Evolutionary conservation across 2,329 filamentous ascomycete genomes (phyloP), one percentile per base, ranked within the genome.

Genomic region (Fusarium metavorans): DNA sequence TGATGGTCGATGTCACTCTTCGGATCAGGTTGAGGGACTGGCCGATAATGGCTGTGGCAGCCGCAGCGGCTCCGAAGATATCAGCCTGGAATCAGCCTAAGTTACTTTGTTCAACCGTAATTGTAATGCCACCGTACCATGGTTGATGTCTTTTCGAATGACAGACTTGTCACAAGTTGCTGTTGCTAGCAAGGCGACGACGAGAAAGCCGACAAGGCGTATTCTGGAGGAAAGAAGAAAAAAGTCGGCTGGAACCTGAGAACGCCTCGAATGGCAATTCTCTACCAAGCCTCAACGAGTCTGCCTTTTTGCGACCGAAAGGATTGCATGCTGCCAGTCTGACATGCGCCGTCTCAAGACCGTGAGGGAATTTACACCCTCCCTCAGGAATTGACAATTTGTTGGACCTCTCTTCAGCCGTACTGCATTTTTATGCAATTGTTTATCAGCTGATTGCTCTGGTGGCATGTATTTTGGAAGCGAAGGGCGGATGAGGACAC

Each of bases 21-120:
- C 48, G 48, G 23, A 67, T 67, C 3, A 67, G 23, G 14, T 32
- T 37, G 30, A 67, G 41, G 4, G 64, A 67, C 20, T 67, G 58
- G 32, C 54, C 45, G 11, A 67, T 67, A 10, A 37, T 56, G 20
- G 64, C 59, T 23, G 58, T 56, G 3, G 48, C 59, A 3, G 58
- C 59, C 14, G 59, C 59, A 6, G 35, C 7, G 8, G 64, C 64
- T 43, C 64, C 64, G 18, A 66, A 18, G 14, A 27, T n/a, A 10
- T 66, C 64, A 23, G 41, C 34, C 64, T 66, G 57, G 20, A 43
- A 43, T 13, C 23, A 20, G 13, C 35, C 8, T 43, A 11, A 27
- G 64, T 63, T 25, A 43, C 35, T 43, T 2, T 39, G 7, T 35
- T 10, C 2, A 32, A 52, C 14, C 14, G 34, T 62, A 52, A 52